Percentiles rank a stretch among this genome's conserved stretches.
Evolutionary conservation across 2,329 filamentous ascomycete species (phyloP).

Genomic region (Penicillium sp.): DNA sequence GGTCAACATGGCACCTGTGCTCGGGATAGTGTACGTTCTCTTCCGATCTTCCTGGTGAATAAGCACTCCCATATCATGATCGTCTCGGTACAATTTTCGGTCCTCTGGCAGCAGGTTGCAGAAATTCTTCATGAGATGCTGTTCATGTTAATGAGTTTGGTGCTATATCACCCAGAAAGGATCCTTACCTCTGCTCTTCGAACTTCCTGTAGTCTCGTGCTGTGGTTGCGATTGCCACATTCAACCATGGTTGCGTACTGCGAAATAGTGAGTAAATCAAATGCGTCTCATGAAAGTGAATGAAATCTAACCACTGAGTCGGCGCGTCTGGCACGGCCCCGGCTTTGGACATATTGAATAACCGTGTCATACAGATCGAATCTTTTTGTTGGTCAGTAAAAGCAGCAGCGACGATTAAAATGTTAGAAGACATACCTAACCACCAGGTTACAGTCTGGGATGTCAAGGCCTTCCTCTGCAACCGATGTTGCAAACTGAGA

Average conservation of each 20-base stretch:
- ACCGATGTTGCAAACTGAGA: slow-evolving; percentile 59
- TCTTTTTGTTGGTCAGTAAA: slow-evolving; percentile 39
- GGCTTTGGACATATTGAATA: slow-evolving; percentile 92
- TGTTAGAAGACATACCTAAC: slow-evolving; percentile 38
- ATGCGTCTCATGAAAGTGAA: background rate
- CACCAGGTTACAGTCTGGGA: slow-evolving; percentile 65
- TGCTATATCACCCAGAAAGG: background rate
- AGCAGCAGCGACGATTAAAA: background rate
- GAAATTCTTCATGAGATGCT: slow-evolving; percentile 64
- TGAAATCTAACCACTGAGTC: slow-evolving; percentile 58
- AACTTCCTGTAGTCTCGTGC: slow-evolving; percentile 56
- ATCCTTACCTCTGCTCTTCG: slow-evolving; percentile 43
- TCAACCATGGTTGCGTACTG: slow-evolving; percentile 82
- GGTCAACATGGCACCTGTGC: slow-evolving; percentile 74
- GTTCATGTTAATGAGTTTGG: background rate
- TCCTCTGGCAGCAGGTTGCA: slow-evolving; percentile 73
- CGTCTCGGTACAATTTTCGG: slow-evolving; percentile 62
- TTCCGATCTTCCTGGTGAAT: slow-evolving; percentile 52
- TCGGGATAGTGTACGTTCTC: slow-evolving; percentile 58
- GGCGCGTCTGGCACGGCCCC: slow-evolving; percentile 75
- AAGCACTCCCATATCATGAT: slow-evolving; percentile 56
- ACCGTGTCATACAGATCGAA: slow-evolving; percentile 88
- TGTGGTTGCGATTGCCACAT: slow-evolving; percentile 60
- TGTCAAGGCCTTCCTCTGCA: slow-evolving; percentile 64
- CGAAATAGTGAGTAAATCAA: slow-evolving; percentile 3